Base-by-base conservation (phyloP, 2,329 filamentous ascomycete genomes). In the Trichoderma arundinaceum region DNA sequence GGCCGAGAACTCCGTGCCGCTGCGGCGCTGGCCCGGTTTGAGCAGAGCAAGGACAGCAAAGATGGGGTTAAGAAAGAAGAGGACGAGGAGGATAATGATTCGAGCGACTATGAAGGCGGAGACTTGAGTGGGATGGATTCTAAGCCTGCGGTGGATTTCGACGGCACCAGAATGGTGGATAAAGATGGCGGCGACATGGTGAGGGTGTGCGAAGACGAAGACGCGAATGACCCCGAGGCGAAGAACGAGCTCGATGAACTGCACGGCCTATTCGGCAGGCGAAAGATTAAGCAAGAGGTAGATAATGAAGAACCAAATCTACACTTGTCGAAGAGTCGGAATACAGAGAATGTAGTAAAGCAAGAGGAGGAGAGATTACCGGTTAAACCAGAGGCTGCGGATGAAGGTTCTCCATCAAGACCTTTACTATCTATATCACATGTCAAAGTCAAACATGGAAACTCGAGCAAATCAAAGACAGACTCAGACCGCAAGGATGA, bases 1-100 rank as follows among this genome's bases (percentile, higher is more conserved):
- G 92, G 92, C 0, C 82, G 92, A 67, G 92, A 94, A 58, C 79
- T 95, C 10, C 81, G 92, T 64, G 92, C 91, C 1, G 90, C 90
- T 6, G 92, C 92, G 2, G 92, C 92, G 1, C 75, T 94, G 70
- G 90, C 90, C 13, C 82, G 92, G 12, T 92, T 94, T 66, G 90
- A 87, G 48, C 77, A 84, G 73, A 76, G 84, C 52, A 84, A 82
- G 56, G 86, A 84, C 72, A 77, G 84, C 52, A 84, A 82, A 56
- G 86, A 75, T 1, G 68, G 71, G 13, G 54, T 70, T 12, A 81
- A 77, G 65, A 77, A 79, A 65, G 78, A 81, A 61, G 77, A 73
- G 17, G 67, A 79, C 59, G 78, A 77, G 61, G 76, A 79, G 59
- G 78, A 80, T 58, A 76, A 73, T 17, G 82, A 80, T 7, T 80